Percentiles rank a stretch among this genome's conserved stretches.
Conservation (phyloP, 73 alveolate genomes). For the Symbiodinium pilosum region DNA sequence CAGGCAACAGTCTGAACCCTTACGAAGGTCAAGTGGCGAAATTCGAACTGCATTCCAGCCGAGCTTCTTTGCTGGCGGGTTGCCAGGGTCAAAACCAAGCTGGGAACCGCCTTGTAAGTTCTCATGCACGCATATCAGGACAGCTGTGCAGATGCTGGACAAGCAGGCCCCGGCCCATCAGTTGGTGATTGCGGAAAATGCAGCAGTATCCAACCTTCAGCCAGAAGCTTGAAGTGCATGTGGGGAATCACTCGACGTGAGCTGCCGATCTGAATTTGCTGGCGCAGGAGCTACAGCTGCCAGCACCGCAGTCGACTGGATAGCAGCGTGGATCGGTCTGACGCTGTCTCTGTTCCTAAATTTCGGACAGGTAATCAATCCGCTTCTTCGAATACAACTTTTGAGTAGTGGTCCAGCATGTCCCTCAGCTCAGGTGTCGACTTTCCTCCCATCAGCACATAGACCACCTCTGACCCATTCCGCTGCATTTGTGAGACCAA, state of each 20-base stretch:
- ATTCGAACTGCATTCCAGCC: too few species aligned
- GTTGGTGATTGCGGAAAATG: slow-evolving; percentile 47
- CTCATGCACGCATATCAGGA: too few species aligned
- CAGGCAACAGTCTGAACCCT: too few species aligned
- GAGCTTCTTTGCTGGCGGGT: slow-evolving; percentile 55
- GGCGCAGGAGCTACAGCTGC: slow-evolving; percentile 10
- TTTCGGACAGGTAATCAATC: too few species aligned
- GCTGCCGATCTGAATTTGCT: not conserved
- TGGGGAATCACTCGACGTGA: not conserved
- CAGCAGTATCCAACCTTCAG: slow-evolving; percentile 52
- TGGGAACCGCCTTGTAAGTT: slow-evolving; percentile 40
- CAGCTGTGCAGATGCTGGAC: not conserved
- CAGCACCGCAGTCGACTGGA: slow-evolving; percentile 15
- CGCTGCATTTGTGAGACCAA: not conserved
- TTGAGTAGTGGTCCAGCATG: too few species aligned
- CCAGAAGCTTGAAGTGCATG: not conserved
- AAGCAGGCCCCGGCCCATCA: not conserved
- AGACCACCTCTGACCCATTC: not conserved
- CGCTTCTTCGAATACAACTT: too few species aligned
- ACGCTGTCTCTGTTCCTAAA: not conserved
- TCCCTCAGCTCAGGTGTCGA: not conserved
- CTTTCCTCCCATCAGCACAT: not conserved
- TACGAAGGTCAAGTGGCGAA: too few species aligned
- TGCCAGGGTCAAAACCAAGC: slow-evolving; percentile 55
- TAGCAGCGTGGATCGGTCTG: not conserved